Conservation (phyloP, 1,284 basidiomycete species). For the Gomphus sp. region DNA sequence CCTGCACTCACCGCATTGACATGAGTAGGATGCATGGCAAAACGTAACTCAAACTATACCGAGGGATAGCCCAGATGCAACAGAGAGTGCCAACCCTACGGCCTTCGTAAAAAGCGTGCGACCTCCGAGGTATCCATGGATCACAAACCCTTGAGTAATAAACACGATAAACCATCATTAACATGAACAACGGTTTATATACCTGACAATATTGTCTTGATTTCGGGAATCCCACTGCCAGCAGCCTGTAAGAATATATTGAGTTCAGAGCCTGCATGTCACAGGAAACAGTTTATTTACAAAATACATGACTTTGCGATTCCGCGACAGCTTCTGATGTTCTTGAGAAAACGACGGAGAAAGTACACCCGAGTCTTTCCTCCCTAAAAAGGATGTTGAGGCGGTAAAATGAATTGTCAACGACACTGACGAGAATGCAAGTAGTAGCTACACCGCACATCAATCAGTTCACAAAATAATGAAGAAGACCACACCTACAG, state of each 20-base stretch:
- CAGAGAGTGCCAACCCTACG: slow-evolving; percentile 82
- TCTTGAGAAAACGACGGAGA: slow-evolving; percentile 36
- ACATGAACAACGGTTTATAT: slow-evolving; percentile 11
- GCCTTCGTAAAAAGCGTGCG: slow-evolving; percentile 89
- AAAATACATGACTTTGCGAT: slow-evolving; percentile 74
- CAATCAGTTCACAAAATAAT: not conserved
- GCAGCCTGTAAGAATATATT: slow-evolving; percentile 51
- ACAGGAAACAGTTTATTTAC: slow-evolving; percentile 32
- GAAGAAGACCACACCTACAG: slow-evolving; percentile 42
- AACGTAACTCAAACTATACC: slow-evolving; percentile 32
- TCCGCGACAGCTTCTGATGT: slow-evolving; percentile 19
- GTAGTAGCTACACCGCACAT: slow-evolving; percentile 39
- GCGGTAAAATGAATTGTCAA: slow-evolving; percentile 86
- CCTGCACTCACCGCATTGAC: slow-evolving; percentile 24
- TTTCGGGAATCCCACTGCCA: slow-evolving; percentile 93
- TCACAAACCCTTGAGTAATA: slow-evolving; percentile 71
- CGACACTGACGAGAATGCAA: slow-evolving; percentile 65
- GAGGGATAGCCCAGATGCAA: slow-evolving; percentile 83
- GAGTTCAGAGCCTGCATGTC: not conserved
- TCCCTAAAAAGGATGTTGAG: slow-evolving; percentile 78
- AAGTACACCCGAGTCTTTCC: slow-evolving; percentile 76
- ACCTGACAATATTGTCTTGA: slow-evolving; percentile 94
- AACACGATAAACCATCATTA: slow-evolving; percentile 9
- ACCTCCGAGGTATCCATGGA: slow-evolving; percentile 92
- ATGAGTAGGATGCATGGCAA: slow-evolving; percentile 7